Evolutionary conservation across 805 yeast genomes (phyloP), one percentile per base, ranked within the genome.

Genomic region (Kodamaea leandrae): DNA sequence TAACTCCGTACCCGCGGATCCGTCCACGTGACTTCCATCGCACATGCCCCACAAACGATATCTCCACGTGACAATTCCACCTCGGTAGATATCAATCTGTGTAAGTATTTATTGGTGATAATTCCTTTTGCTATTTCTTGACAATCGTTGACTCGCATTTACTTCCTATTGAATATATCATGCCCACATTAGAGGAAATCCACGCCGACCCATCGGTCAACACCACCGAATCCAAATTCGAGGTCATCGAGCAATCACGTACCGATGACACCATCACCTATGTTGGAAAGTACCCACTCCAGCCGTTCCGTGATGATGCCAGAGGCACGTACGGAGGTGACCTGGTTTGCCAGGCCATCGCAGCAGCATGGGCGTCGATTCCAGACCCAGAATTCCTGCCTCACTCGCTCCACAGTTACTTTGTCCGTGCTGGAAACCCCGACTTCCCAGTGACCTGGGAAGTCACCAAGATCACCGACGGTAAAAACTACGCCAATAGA

Each of bases 251-350:
- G 13, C 34, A 38, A 28, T 21, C 48, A 37, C 41, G 43, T 10
- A 42, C 41, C 9, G 37, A 30, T 14, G 48, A 44, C 9, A 47
- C 43, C n/a, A 41, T 47, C n/a, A 46, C 47, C 10, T 51, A 43
- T 19, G 33, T 41, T n/a, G 63, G 61, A 4, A 52, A 54, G 19
- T 49, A 57, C 42, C 63, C 62, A 3, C 49, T 58, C 41, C 55
- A 59, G 39, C 48, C 55, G 7, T 50, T 54, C 32, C 39, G 41
- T 6, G 42, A 41, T 8, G 60, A 45, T 3, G 50, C 50, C 13
- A 42, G 65, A 17, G 65, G 65, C 2, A 52, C 55, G 1, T 60
- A 55, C 32, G 65, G 65, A 3, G 65, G 64, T 3, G 65, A 60
- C 42, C 47, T 57, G 26, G 50, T 57, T 9, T 44, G 51, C 14